A percentile compares a stretch with the other conserved stretches of the same genome.
These are phyloP conservation scores for Lactarius quietus DNA, from an alignment of 768 basidiomycete species.

Conservation along the genomic window DNA sequence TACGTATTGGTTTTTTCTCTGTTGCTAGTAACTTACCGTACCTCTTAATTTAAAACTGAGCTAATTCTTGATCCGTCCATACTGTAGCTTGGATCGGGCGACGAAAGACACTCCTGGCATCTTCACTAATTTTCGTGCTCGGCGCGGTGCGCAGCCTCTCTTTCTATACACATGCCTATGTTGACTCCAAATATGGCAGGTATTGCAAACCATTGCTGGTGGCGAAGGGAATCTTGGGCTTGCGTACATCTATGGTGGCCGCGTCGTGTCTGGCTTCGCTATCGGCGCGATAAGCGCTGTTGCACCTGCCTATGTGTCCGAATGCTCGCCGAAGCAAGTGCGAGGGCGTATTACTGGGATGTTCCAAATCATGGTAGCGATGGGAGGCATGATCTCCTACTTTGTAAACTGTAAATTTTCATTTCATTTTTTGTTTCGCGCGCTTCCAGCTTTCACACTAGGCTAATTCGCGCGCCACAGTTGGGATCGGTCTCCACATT, in stretches of 20 bases:
- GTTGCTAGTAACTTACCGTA: neutral
- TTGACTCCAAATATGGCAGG: slow-evolving; percentile 36
- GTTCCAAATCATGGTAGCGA: slow-evolving; percentile 85
- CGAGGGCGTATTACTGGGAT: slow-evolving; percentile 82
- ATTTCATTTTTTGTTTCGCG: neutral
- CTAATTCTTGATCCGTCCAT: slow-evolving; percentile 1
- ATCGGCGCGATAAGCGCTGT: slow-evolving; percentile 83
- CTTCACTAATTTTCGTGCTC: slow-evolving; percentile 58
- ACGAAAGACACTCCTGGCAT: slow-evolving; percentile 56
- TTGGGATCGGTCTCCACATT: slow-evolving; percentile 57
- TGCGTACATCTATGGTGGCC: slow-evolving; percentile 72
- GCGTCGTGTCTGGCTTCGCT: slow-evolving; percentile 75
- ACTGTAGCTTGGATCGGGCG: slow-evolving; percentile 60
- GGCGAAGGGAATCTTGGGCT: slow-evolving; percentile 53
- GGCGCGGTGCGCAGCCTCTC: slow-evolving; percentile 58
- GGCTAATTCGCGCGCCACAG: slow-evolving; percentile 34
- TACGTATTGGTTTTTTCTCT: neutral
- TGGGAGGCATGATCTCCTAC: slow-evolving; percentile 83
- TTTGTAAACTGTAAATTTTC: slow-evolving; percentile 65
- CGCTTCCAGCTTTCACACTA: neutral
- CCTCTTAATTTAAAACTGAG: neutral
- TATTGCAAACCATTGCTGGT: slow-evolving; percentile 66
- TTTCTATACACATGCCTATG: neutral
- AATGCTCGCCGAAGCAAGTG: slow-evolving; percentile 83
- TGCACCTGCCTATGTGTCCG: slow-evolving; percentile 81